phyloP scores from a whole-genome alignment of 1,284 basidiomycete species.

The Trichosporon inkin region DNA sequence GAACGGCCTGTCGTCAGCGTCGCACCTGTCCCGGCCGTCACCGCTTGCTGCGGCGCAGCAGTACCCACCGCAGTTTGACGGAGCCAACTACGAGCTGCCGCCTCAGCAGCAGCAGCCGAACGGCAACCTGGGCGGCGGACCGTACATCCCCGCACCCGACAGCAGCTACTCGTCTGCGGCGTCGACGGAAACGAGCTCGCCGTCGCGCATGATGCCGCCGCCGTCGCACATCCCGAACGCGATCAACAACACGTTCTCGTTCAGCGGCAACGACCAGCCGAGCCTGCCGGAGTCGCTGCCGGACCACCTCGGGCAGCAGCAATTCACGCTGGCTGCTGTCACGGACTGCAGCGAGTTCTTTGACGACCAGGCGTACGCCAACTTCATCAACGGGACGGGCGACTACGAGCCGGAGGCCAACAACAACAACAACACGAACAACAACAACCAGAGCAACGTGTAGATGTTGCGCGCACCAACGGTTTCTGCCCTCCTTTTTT shows the following conservation, averaged over 20 bases:
- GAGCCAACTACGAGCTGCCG: not conserved
- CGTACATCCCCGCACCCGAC: conserved; percentile 17
- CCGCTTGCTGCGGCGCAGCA: conserved; percentile 12
- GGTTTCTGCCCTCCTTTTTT: too few species aligned
- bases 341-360: conserved; percentile 6
- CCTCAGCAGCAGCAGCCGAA: not conserved
- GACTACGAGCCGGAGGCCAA: not conserved
- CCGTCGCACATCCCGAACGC: not conserved
- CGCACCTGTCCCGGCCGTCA: conserved; percentile 13
- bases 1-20: not conserved
- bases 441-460: not conserved
- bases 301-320: not conserved
- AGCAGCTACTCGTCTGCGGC: not conserved
- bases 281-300: not conserved
- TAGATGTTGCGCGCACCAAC: too few species aligned
- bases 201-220: conserved; percentile 1
- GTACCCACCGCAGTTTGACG: not conserved
- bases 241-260: not conserved
- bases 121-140: conserved; percentile 14
- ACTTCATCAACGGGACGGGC: conserved; percentile 2
- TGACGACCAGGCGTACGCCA: not conserved
- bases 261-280: not conserved
- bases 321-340: conserved; percentile 1
- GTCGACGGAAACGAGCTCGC: not conserved
- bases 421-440: not conserved